These are phyloP conservation scores for Lentinula boryana DNA, from an alignment of 768 basidiomycete genomes.

Conservation along the genomic window DNA sequence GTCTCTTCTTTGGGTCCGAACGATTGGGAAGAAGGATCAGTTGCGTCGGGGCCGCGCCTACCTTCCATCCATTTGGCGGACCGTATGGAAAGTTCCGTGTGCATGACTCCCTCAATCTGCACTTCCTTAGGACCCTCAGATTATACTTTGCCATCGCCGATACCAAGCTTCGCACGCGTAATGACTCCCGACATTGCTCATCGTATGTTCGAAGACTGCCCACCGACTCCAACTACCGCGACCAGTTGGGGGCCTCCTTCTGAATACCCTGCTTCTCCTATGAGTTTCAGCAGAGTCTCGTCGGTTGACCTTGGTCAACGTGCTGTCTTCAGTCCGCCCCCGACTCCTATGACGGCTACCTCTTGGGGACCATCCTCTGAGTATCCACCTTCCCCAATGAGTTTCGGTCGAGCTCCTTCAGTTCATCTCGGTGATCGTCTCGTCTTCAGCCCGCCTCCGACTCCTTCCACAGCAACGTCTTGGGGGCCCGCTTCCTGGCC, in stretches of 20 bases:
- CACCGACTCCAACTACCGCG: conserved; percentile 42
- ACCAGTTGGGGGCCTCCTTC: conserved; percentile 42
- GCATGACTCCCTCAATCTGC: conserved; percentile 43
- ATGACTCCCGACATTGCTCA: conserved; percentile 56
- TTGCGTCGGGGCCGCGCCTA: conserved; percentile 27
- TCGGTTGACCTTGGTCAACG: conserved; percentile 37
- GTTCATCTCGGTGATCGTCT: conserved; percentile 33
- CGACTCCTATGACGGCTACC: conserved; percentile 38
- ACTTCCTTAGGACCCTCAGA: conserved; percentile 56
- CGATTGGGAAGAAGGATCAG: conserved; percentile 33
- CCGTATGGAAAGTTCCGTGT: conserved; percentile 51
- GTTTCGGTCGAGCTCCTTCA: conserved; percentile 21
- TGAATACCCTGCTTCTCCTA: conserved; percentile 23
- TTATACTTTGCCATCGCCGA: conserved; percentile 33
- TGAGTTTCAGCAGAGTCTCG: conserved; percentile 14
- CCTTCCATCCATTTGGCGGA: conserved; percentile 54
- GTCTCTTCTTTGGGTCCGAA: conserved; percentile 63
- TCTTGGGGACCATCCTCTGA: conserved; percentile 42
- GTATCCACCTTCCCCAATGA: conserved; percentile 21
- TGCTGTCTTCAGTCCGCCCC: conserved; percentile 29
- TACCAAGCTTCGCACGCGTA: conserved; percentile 28
- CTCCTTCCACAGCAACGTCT: conserved; percentile 39
- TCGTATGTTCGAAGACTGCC: conserved; percentile 49
- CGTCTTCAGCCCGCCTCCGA: conserved; percentile 30
- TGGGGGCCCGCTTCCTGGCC: conserved; percentile 46